phyloP scores from a whole-genome alignment of 352 stramenopile species.

The Phytophthora uliginosa region DNA sequence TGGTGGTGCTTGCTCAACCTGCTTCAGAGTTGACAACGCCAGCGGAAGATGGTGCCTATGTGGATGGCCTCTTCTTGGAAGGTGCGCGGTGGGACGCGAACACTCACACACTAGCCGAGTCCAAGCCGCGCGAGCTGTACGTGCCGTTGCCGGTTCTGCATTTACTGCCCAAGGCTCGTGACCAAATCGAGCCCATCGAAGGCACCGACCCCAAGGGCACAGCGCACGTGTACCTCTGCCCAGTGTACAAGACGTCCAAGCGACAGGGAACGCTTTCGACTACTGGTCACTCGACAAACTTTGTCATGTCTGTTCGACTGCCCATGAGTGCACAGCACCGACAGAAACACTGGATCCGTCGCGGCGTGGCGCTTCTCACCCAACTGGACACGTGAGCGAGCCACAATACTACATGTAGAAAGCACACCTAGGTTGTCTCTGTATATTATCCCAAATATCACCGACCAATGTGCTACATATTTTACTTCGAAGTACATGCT shows the following conservation, averaged over 20 bases:
- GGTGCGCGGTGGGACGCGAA: conserved; percentile 87
- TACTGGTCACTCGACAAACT: conserved; percentile 97
- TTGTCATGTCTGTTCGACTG: conserved; percentile 95
- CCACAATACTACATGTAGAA: background rate
- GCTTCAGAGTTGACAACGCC: conserved; percentile 52
- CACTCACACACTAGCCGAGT: conserved; percentile 84
- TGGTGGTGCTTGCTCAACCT: conserved; percentile 74
- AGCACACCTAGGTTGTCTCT: background rate
- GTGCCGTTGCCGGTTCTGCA: conserved; percentile 90
- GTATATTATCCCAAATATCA: background rate
- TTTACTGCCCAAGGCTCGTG: conserved; percentile 80
- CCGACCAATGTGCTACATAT: background rate
- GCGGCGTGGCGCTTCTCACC: conserved; percentile 94
- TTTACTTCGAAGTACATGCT: no score
- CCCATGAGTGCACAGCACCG: conserved; percentile 89
- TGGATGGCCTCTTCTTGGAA: conserved; percentile 94
- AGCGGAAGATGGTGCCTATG: conserved; percentile 90
- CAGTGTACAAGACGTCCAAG: conserved; percentile 95
- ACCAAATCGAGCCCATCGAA: conserved; percentile 90
- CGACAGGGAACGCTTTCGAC: conserved; percentile 93
- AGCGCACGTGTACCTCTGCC: conserved; percentile 93
- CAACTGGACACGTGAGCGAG: conserved; percentile 87
- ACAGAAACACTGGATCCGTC: conserved; percentile 97
- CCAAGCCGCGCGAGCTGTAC: conserved; percentile 87
- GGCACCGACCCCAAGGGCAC: conserved; percentile 91